Evolutionary conservation across 352 stramenopile species (phyloP), one percentile per base, ranked within the genome.

Genomic region (Globisporangium okanoganense): DNA sequence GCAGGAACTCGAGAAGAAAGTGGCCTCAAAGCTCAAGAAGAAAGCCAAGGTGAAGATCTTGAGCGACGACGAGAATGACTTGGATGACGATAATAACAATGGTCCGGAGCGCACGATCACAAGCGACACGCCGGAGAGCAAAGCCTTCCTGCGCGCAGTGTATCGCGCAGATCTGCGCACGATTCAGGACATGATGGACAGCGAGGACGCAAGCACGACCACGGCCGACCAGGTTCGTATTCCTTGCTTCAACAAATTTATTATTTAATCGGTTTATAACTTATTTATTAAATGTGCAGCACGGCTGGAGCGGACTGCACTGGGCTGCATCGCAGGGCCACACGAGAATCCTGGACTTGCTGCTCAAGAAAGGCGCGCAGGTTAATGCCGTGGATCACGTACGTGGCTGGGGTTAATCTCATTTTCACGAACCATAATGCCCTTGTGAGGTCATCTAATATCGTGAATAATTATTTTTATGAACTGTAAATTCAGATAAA

Each of bases 251-350:
- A 16, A 20, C 40, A 3, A 33, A 33, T 33, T 33, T 33, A n/a
- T n/a, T n/a, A n/a, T n/a, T n/a, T n/a, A 33, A 33, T 33, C 6
- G 29, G 29, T 33, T 33, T 33, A 7, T 6, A 33, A 33, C 6
- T 33, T 3, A 33, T 33, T 3, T 33, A 33, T 33, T 33, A 6
- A n/a, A n/a, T 29, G 22, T 40, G 22, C 44, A 92, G 81, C 84
- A 93, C 48, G 84, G 81, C 18, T 93, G 81, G 84, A 90, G 75
- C 58, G 84, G 73, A 2, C 58, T 93, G 54, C 84, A 93, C 59
- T 93, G 81, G 84, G 81, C 84, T 18, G 79, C 81, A 7, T 89
- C 84, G 8, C 81, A 90, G 60, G 72, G 71, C 12, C 81, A 91
- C 55, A 49, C 24, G 6, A 75, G 87, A 20, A 70, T 91, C 9